These are phyloP conservation scores for Aspergillus pseudoviridinutans DNA, from an alignment of 2,329 filamentous ascomycete species.

Conservation along the genomic window DNA sequence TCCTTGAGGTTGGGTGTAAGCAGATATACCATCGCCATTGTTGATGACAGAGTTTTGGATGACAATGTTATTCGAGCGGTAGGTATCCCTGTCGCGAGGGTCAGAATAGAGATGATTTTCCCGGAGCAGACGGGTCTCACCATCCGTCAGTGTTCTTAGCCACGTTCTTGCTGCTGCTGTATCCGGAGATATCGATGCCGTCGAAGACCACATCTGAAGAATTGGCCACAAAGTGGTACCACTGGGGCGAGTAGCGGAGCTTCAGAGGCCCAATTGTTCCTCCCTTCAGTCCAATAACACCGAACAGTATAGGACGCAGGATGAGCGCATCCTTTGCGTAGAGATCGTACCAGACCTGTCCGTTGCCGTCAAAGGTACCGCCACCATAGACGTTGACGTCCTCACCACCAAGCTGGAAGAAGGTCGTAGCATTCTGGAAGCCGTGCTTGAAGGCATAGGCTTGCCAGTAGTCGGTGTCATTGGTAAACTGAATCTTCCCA, in stretches of 20 bases:
- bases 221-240: slow-evolving; percentile 64
- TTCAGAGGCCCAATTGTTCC: slow-evolving; percentile 58
- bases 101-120: neutral
- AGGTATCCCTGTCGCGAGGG: slow-evolving; percentile 30
- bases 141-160: slow-evolving; percentile 65
- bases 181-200: slow-evolving; percentile 58
- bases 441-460: slow-evolving; percentile 59
- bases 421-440: slow-evolving; percentile 64
- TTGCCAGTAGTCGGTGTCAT: slow-evolving; percentile 67
- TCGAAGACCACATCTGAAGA: slow-evolving; percentile 61
- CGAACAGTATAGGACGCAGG: slow-evolving; percentile 57
- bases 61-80: slow-evolving; percentile 58
- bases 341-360: slow-evolving; percentile 62
- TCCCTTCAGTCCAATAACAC: slow-evolving; percentile 54
- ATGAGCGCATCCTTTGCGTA: slow-evolving; percentile 56
- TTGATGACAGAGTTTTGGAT: slow-evolving; percentile 64
- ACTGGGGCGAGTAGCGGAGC: slow-evolving; percentile 58
- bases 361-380: slow-evolving; percentile 61
- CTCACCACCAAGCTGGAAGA: slow-evolving; percentile 63
- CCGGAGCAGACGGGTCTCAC: slow-evolving; percentile 10
- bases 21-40: slow-evolving; percentile 55
- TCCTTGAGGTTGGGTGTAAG: neutral
- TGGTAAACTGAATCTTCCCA: slow-evolving; percentile 59
- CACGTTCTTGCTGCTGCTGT: slow-evolving; percentile 48
- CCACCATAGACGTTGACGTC: slow-evolving; percentile 67